Base-by-base conservation (phyloP, 225 moss, liverwort and hornwort genomes). In the Bryum argenteum region DNA sequence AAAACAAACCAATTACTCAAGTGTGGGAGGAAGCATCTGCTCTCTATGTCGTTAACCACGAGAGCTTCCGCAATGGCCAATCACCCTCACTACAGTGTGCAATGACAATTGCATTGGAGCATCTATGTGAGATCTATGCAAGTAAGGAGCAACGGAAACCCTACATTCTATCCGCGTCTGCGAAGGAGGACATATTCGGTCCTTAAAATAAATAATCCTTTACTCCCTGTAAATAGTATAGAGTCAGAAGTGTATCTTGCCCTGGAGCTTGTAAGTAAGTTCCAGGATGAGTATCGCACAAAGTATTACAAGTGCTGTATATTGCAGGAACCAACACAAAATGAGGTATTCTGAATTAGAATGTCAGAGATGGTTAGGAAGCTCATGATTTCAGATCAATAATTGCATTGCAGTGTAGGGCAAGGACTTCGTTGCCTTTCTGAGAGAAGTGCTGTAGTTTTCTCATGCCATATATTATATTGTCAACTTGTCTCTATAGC, bases 1-100 rank as follows among this genome's bases (percentile, higher is more conserved):
- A 75, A 54, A 72, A 69, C 69, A 83, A 84, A 74, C 74, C 83
- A 45, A 39, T 79, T 17, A 54, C 58, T 8, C 87, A 81, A 68
- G 70, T 82, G 11, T 64, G 75, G 87, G 87, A 87, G 76, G 87
- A 87, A 81, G 73, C 87, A n/a, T 87, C 83, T 64, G 87, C 87
- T 60, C 67, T 87, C 16, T 84, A 87, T 26, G 47, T 62, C 17
- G 87, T 84, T 1, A 81, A 79, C 54, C 73, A 76, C 11, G 81
- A 56, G 70, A 68, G 39, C 20, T 58, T 60, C 17, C 71, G 67
- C 26, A 73, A 70, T 54, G 81, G 81, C 19, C 65, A 71, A 54
- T 26, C 71, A 3, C 81, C 78, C 50, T 79, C 87, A 17, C 59
- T 84, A 14, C 76, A 87, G 28, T 87, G 83, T 74, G 80, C 83